Evolutionary conservation across 2,329 filamentous ascomycete species (phyloP).

Genomic region (Colletotrichum sp.): DNA sequence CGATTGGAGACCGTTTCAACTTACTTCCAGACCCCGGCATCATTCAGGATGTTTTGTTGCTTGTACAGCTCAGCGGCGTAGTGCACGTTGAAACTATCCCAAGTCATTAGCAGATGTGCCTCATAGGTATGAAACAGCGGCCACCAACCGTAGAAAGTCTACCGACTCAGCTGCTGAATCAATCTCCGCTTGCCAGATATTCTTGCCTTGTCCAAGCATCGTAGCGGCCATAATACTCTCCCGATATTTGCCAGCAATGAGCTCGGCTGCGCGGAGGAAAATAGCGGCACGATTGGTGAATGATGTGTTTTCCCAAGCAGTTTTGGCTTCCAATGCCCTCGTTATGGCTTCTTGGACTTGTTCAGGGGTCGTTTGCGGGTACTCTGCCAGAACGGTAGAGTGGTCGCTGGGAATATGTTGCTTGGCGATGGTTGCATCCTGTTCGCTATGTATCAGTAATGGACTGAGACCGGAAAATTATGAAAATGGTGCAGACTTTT

Average conservation of each 20-base stretch:
- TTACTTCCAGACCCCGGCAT: slow-evolving; percentile 82
- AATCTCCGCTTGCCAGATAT: slow-evolving; percentile 98
- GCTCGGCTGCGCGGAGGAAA: slow-evolving; percentile 94
- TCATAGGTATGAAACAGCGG: too few relatives aligned
- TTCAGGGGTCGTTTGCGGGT: slow-evolving; percentile 78
- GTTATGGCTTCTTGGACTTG: slow-evolving; percentile 84
- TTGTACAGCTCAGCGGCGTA: slow-evolving; percentile 91
- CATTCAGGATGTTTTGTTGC: slow-evolving; percentile 84
- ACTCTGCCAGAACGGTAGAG: slow-evolving; percentile 76
- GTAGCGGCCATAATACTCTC: slow-evolving; percentile 96
- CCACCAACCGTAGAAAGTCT: slow-evolving; percentile 75
- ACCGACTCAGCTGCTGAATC: slow-evolving; percentile 92
- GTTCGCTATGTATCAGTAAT: background rate
- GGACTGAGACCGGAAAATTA: rapidly evolving
- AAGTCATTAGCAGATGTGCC: too few relatives aligned
- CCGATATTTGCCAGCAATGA: slow-evolving; percentile 89
- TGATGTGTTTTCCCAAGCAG: slow-evolving; percentile 82
- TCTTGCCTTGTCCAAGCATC: slow-evolving; percentile 97
- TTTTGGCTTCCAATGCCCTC: slow-evolving; percentile 81
- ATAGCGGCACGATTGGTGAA: slow-evolving; percentile 91
- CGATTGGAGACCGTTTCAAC: background rate
- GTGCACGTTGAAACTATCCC: slow-evolving; percentile 76
- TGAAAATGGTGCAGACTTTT: background rate
- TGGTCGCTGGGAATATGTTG: slow-evolving; percentile 70
- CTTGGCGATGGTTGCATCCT: background rate